These are phyloP conservation scores for Conticribra weissflogii DNA, from an alignment of 108 stramenopile genomes.

Conservation along the genomic window DNA sequence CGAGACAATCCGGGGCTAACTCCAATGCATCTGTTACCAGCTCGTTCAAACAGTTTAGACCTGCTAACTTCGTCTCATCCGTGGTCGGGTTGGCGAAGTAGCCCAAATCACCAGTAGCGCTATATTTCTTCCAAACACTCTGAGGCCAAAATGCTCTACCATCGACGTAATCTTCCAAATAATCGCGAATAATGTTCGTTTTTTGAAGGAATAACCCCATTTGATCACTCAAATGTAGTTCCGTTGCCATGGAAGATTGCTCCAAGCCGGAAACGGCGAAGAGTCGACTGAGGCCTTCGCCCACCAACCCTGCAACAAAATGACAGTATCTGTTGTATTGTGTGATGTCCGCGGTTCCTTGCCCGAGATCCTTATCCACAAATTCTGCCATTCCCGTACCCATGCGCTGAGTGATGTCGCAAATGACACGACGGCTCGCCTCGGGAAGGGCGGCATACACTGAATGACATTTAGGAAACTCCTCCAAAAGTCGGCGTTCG, in stretches of 20 bases:
- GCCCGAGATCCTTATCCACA: slow-evolving; percentile 95
- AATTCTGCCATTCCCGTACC: slow-evolving; percentile 99
- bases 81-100: slow-evolving; percentile 80
- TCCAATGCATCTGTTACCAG: slow-evolving; percentile 97
- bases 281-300: slow-evolving; percentile 95
- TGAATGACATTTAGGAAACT: slow-evolving; percentile 89
- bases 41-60: slow-evolving; percentile 92
- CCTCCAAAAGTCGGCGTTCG: slow-evolving; percentile 89
- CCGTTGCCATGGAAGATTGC: slow-evolving; percentile 57
- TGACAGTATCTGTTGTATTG: slow-evolving; percentile 99
- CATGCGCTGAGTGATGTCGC: slow-evolving; percentile 96
- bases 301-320: slow-evolving; percentile 98
- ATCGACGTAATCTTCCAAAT: slow-evolving; percentile 99
- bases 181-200: slow-evolving; percentile 99
- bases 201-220: slow-evolving; percentile 99
- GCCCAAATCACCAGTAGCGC: slow-evolving; percentile 77
- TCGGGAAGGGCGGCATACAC: slow-evolving; percentile 76
- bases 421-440: slow-evolving; percentile 79
- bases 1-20: slow-evolving; percentile 92
- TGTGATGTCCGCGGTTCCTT: slow-evolving; percentile 88
- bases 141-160: slow-evolving; percentile 99
- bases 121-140: slow-evolving; percentile 92
- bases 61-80: slow-evolving; percentile 43
- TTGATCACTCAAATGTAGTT: slow-evolving; percentile 85
- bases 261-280: slow-evolving; percentile 89